Percentiles rank a stretch among this genome's conserved stretches.
Conservation (phyloP, 352 stramenopile species). For the Globisporangium nodosum region DNA sequence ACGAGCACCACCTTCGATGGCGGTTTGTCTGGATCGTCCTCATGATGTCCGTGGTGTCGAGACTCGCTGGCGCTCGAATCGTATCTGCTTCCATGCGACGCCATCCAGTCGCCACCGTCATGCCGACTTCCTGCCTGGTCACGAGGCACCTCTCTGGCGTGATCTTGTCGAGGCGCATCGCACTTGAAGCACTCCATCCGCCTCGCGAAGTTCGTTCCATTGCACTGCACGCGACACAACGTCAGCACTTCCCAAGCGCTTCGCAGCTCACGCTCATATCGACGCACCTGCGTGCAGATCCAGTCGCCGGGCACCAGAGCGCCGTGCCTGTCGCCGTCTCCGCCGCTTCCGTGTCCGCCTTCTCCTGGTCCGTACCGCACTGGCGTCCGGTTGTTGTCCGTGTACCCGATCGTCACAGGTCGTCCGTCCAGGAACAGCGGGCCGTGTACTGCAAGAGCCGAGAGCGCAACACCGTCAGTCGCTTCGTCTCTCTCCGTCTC, state of each 20-base stretch:
- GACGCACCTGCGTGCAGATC: slow-evolving; percentile 57
- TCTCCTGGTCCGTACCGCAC: slow-evolving; percentile 12
- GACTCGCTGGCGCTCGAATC: background rate
- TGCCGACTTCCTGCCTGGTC: background rate
- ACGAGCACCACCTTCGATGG: slow-evolving; percentile 66
- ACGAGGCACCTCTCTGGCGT: slow-evolving; percentile 30
- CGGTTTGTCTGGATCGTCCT: slow-evolving; percentile 8
- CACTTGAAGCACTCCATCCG: slow-evolving; percentile 72
- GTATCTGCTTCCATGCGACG: background rate
- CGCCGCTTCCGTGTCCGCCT: slow-evolving; percentile 1
- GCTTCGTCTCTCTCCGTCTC: background rate
- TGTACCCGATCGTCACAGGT: slow-evolving; percentile 36
- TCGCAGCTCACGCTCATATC: background rate
- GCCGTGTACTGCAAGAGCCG: slow-evolving; percentile 25
- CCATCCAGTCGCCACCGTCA: background rate
- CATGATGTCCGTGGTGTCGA: slow-evolving; percentile 2
- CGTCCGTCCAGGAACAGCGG: slow-evolving; percentile 53
- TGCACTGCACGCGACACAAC: slow-evolving; percentile 32
- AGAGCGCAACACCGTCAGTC: background rate
- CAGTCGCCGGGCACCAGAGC: slow-evolving; percentile 27
- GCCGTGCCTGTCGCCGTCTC: background rate
- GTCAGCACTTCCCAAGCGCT: background rate
- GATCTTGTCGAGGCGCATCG: slow-evolving; percentile 27
- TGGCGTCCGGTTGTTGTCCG: slow-evolving; percentile 27
- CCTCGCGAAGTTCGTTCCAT: slow-evolving; percentile 67